Percentiles rank a stretch among this genome's conserved stretches.
These are phyloP conservation scores for Capronia coronata DNA, from an alignment of 2,329 filamentous ascomycete species.

Conservation along the genomic window DNA sequence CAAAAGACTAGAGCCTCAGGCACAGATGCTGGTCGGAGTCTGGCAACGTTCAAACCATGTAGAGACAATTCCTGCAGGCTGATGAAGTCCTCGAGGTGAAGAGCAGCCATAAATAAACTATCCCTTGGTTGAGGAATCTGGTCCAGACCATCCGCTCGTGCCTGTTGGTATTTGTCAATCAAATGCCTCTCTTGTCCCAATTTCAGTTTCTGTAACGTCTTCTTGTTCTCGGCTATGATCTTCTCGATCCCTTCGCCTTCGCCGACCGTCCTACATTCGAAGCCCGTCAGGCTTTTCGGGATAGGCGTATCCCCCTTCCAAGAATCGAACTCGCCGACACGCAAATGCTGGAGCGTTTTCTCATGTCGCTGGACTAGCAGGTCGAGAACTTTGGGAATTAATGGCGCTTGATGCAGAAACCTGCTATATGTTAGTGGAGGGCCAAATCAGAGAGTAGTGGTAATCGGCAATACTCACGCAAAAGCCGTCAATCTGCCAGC, in stretches of 20 bases:
- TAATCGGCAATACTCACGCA: slow-evolving; percentile 12
- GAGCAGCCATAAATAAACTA: slow-evolving; percentile 15
- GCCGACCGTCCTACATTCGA: slow-evolving; percentile 25
- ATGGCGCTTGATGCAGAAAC: slow-evolving; percentile 18
- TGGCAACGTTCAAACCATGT: slow-evolving; percentile 19
- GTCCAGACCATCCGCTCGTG: slow-evolving; percentile 12
- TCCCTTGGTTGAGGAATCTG: slow-evolving; percentile 20
- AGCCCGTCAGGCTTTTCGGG: slow-evolving; percentile 18
- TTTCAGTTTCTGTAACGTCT: slow-evolving; percentile 20
- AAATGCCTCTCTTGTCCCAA: slow-evolving; percentile 27
- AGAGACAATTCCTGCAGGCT: slow-evolving; percentile 23
- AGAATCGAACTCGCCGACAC: slow-evolving; percentile 21
- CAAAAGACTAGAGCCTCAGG: slow-evolving; percentile 22
- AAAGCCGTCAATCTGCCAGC: slow-evolving; percentile 16
- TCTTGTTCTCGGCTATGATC: slow-evolving; percentile 22
- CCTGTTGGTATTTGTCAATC: slow-evolving; percentile 20
- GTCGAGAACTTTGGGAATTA: slow-evolving; percentile 11
- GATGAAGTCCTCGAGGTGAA: slow-evolving; percentile 17
- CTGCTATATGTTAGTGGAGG: slow-evolving; percentile 2
- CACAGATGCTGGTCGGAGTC: slow-evolving; percentile 19
- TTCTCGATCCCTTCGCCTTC: slow-evolving; percentile 22
- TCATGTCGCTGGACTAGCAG: slow-evolving; percentile 15
- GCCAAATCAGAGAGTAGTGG: background rate
- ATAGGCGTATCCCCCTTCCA: slow-evolving; percentile 1
- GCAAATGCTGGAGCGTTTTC: slow-evolving; percentile 17